Base-by-base conservation (phyloP, 768 basidiomycete genomes). In the Russula dissimulans region DNA sequence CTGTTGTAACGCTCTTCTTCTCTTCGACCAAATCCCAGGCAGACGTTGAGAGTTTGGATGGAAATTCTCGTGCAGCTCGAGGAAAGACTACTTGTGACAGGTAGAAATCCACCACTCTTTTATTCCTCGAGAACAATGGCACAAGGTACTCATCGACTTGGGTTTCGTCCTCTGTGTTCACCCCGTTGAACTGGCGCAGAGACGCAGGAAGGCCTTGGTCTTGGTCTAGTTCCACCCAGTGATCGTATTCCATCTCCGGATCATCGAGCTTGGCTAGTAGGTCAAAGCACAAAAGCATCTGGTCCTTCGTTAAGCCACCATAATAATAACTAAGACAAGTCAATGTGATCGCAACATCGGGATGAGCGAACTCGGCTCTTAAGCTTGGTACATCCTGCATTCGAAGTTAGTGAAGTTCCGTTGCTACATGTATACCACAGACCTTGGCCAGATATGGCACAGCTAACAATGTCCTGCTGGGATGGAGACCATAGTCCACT, bases 241-340 rank as follows among this genome's bases (percentile, higher is more conserved):
- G 59, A 26, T 73, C 68, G 60, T 82, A 83, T 51, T 77, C 74
- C 38, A 68, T 38, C 0, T 65, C 62, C 0, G 78, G 79, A 60
- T 79, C 75, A 51, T 78, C 77, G 7, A 72, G 67, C 39, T 72
- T 75, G 29, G 71, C 58, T 31, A 82, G 68, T 5, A 73, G 66
- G n/a, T 74, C 66, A 29, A 82, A 77, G 34, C 70, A 73, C 3
- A 57, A 31, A 22, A 64, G 67, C 5, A 82, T 54, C 49, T 82
- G 78, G 1, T 69, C 56, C 11, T 71, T 59, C 1, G 67, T 71
- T 8, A 82, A 70, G 9, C 81, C 81, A 1, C 68, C 67, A 50
- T 81, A 81, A 53, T 81, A 81, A 56, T 81, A 81, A 0, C 72
- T 72, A 32, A 81, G 67, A 54, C 75, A 81, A 0, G 80, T 81